Evolutionary conservation across 108 stramenopile genomes (phyloP), one percentile per base, ranked within the genome.

Genomic region (Asterionellopsis glacialis): DNA sequence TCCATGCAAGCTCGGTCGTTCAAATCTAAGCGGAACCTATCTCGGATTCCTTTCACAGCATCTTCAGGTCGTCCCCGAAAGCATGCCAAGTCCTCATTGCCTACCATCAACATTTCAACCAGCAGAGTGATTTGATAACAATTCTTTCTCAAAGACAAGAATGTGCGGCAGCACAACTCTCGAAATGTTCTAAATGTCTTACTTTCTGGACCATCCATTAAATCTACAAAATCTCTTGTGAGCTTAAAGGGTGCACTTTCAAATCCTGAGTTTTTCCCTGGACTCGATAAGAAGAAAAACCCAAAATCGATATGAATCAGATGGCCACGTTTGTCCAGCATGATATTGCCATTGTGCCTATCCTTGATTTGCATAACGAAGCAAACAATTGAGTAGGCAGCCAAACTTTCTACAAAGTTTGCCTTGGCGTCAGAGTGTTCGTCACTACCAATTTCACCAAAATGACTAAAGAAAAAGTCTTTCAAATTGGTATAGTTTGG

Each of bases 241-340:
- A 99, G 82, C 64, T 99, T 99, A 72, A 99, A 99, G 3, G 99
- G 97, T 41, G 97, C 97, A 26, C 74, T 74, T 71, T 99, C 99
- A 45, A 98, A 95, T 24, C 87, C 87, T 33, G 86, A 81, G 61
- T 95, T 95, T 55, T 97, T 97, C 18, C 97, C 97, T 1, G 97
- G 97, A 11, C 86, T 83, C 13, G 87, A 90, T 33, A 92, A 71
- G 68, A 97, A 98, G 70, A 96, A 95, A 61, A 94, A 91, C 0
- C 93, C 93, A 63, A 88, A 94, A 61, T 94, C 93, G 49, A 98
- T 97, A 61, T 99, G 98, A 51, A 96, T 80, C 42, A 99, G 59
- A 54, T 95, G 95, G 11, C 98, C 98, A 54, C 80, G 84, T 45
- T 92, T 92, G 69, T 95, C 93, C 0, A 99, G 57, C 14, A 99